Evolutionary conservation across 148 eudicot genomes (phyloP), one percentile per base, ranked within the genome.

Genomic region (Vaccinium vitisidaea): DNA sequence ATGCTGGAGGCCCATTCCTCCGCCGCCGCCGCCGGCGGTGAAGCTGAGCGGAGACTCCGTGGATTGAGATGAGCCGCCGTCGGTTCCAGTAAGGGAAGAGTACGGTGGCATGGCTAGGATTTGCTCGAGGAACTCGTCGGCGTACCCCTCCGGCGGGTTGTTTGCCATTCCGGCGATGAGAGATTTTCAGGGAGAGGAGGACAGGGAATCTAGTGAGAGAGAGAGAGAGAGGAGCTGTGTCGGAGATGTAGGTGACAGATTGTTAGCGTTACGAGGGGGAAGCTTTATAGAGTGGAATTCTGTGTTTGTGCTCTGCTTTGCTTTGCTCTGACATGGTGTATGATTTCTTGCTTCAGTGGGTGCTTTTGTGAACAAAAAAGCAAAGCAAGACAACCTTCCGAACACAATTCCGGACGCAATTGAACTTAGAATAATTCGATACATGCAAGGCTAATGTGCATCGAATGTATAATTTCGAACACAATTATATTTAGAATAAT

Each of bases 91-190:
- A 43, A 83, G 75, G 54, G 82, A 82, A 43, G 83, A 43, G 49
- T 90, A 87, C 2, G 89, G 79, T 50, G 92, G 92, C 18, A 86
- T 83, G 0, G 90, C 82, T 39, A 90, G 90, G 52, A 90, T 90
- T 80, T 90, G 92, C 69, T 90, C 92, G 39, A 90, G 89, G 83
- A 90, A 90, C 48, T 90, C 92, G 69, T 90, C 92, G 39, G 84
- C 54, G 87, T 87, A 88, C 10, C 84, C 87, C 54, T 87, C 90
- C 84, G 89, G 74, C 55, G 87, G 87, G 84, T 88, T 87, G 18
- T 83, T 46, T 52, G 89, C 83, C 90, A 88, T 87, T 87, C 77
- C 87, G 80, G 85, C 50, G 77, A 61, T 21, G 14, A 39, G 6
- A 13, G 9, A 55, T 65, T 46, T 81, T 63, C 54, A 55, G 55